Evolutionary conservation across 2,329 filamentous ascomycete species (phyloP).

Genomic region (Epicoccum nigrum): DNA sequence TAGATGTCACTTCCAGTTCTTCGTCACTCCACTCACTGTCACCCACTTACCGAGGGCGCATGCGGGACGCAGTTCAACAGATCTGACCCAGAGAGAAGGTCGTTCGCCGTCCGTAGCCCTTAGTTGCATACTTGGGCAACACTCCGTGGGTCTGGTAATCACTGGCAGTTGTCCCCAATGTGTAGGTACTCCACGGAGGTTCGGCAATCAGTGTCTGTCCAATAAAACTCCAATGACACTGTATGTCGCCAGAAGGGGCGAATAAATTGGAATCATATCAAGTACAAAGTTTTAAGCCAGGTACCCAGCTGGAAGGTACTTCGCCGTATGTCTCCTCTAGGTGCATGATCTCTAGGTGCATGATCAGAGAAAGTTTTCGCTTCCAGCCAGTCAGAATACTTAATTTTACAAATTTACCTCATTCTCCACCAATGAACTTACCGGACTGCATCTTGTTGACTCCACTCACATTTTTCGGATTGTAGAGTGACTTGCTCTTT

Average conservation of each 20-base stretch:
- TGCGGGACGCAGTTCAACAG: slow-evolving; percentile 2
- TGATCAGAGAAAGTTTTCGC: background rate
- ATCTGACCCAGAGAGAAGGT: slow-evolving; percentile 6
- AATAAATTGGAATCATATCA: slow-evolving; percentile 3
- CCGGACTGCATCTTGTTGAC: background rate
- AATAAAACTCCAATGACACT: slow-evolving; percentile 7
- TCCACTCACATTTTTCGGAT: background rate
- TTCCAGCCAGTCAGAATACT: background rate
- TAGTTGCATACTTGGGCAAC: slow-evolving; percentile 5
- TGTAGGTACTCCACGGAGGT: background rate
- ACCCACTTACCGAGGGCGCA: background rate
- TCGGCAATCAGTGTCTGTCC: background rate
- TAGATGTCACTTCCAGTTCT: background rate
- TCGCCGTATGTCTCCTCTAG: slow-evolving; percentile 9
- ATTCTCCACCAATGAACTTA: background rate
- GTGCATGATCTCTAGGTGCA: slow-evolving; percentile 5
- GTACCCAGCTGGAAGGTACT: background rate
- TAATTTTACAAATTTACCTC: background rate
- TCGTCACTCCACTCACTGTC: background rate
- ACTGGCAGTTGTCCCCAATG: background rate
- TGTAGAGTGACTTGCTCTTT: background rate
- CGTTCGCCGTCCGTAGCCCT: slow-evolving; percentile 12
- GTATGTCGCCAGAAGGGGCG: background rate
- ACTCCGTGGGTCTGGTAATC: slow-evolving; percentile 5
- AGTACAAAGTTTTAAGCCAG: background rate